Evolutionary conservation across 129 eudicot species (phyloP), one percentile per base, ranked within the genome.

Genomic region (Sambucus nigra): DNA sequence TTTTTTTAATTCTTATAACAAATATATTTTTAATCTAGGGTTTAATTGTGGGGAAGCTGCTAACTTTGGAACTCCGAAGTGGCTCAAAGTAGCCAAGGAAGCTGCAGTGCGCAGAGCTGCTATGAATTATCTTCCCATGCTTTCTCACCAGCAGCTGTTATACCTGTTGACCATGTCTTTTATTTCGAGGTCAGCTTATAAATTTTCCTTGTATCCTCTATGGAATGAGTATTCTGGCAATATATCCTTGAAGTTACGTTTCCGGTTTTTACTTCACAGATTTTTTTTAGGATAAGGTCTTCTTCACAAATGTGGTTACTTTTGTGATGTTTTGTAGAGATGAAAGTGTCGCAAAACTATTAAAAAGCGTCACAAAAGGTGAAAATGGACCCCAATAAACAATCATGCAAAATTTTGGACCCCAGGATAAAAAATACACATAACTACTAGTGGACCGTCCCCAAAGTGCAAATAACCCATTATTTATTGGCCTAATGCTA

Each of bases 21-120:
- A 18, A 25, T 44, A 10, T 15, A 31, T 19, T 28, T 40, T 25
- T 33, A 40, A 35, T 59, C 15, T 55, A 91, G 99, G 99, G 49
- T 91, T 91, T 60, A 91, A 80, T 75, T 91, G 99, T 59, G 99
- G 99, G 59, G 99, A 91, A 75, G 99, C 99, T 66, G 99, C 99
- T 58, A 91, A 91, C 71, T 91, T 91, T 66, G 91, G 84, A 40
- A 91, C 99, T 33, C 86, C 99, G 4, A 61, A 76, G 57, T 91
- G 99, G 99, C 95, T 91, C 35, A 51, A 81, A 35, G 52, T 91
- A 72, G 99, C 95, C 7, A 91, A 91, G 72, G 95, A 86, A 71
- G 99, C 99, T 72, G 99, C 99, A 53, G 89, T 91, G 24, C 91
- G 99, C 32, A 72, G 99, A 75, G 91, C 99, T 74, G 95, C 80